Evolutionary conservation across 2,329 filamentous ascomycete species (phyloP).

Genomic region (Ramichloridium luteum): DNA sequence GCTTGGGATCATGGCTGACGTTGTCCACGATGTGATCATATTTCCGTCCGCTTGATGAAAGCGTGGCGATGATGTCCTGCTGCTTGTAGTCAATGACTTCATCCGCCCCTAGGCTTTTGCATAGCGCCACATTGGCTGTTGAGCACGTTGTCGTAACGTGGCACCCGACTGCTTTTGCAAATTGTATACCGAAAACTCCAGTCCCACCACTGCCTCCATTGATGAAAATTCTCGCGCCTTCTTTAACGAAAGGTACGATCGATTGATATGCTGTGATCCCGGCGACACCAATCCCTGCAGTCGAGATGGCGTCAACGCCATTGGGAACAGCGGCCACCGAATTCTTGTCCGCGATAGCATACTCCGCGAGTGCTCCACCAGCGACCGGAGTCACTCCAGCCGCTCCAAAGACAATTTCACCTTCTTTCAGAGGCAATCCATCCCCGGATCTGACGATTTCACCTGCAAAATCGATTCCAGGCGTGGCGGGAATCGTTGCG

Average conservation of each 20-base stretch:
- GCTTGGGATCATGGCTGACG: constrained; percentile 37
- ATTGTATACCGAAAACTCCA: constrained; percentile 49
- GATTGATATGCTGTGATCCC: constrained; percentile 30
- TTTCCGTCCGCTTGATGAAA: constrained; percentile 36
- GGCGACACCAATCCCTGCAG: constrained; percentile 23
- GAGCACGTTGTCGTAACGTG: constrained; percentile 51
- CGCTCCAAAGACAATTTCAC: constrained; percentile 30
- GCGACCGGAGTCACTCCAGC: constrained; percentile 22
- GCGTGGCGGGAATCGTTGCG: constrained; percentile 32
- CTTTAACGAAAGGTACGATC: constrained; percentile 26
- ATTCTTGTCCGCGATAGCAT: constrained; percentile 26
- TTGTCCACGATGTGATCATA: constrained; percentile 47
- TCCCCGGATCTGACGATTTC: constrained; percentile 32
- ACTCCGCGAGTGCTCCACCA: constrained; percentile 28
- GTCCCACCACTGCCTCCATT: constrained; percentile 54
- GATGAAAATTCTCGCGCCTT: constrained; percentile 44
- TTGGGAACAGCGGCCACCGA: constrained; percentile 31
- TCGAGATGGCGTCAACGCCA: constrained; percentile 28
- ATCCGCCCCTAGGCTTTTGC: constrained; percentile 48
- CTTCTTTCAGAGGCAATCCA: constrained; percentile 21
- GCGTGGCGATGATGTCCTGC: constrained; percentile 34
- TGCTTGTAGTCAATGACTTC: constrained; percentile 49
- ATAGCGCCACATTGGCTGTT: constrained; percentile 43
- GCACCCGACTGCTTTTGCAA: constrained; percentile 49
- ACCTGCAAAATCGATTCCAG: constrained; percentile 42